Conservation (phyloP, 2,329 filamentous ascomycete species). For the Neonectria hederae region DNA sequence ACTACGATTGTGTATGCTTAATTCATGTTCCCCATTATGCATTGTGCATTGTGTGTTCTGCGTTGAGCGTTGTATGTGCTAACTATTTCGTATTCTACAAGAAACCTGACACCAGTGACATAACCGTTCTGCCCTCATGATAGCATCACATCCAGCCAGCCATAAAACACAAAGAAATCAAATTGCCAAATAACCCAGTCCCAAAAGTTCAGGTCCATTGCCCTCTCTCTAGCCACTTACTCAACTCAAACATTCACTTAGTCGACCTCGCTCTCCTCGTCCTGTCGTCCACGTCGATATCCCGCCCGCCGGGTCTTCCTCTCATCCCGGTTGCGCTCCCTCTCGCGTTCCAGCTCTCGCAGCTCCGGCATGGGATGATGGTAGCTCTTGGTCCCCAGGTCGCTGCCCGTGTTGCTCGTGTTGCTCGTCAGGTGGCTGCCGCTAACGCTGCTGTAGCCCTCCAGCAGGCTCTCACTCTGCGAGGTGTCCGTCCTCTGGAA, state of each 20-base stretch:
- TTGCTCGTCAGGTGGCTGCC: slow-evolving; percentile 47
- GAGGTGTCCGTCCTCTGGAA: slow-evolving; percentile 54
- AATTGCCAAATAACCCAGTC: slow-evolving; percentile 5
- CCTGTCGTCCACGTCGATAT: slow-evolving; percentile 48
- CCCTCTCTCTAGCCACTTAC: not conserved
- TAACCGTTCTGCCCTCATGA: slow-evolving; percentile 21
- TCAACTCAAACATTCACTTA: not conserved
- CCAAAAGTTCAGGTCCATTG: not conserved
- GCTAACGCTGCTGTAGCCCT: slow-evolving; percentile 48
- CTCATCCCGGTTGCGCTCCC: slow-evolving; percentile 48
- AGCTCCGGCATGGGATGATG: slow-evolving; percentile 65
- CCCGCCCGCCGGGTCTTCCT: slow-evolving; percentile 48
- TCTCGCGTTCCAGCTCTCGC: slow-evolving; percentile 47
- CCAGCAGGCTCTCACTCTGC: slow-evolving; percentile 45
- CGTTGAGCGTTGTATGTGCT: slow-evolving; percentile 2
- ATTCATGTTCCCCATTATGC: not conserved
- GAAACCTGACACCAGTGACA: slow-evolving; percentile 13
- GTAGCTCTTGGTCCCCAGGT: slow-evolving; percentile 67
- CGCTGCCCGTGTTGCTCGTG: slow-evolving; percentile 54
- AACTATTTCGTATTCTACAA: slow-evolving; percentile 24
- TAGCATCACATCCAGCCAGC: slow-evolving; percentile 16
- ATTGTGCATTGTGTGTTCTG: slow-evolving; percentile 2
- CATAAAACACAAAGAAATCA: slow-evolving; percentile 2
- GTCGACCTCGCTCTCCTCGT: slow-evolving; percentile 26
- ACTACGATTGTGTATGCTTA: not conserved